Percentiles rank a stretch among this genome's conserved stretches.
phyloP scores from a whole-genome alignment of 257 asterid genomes.

The Datura wrightii region DNA sequence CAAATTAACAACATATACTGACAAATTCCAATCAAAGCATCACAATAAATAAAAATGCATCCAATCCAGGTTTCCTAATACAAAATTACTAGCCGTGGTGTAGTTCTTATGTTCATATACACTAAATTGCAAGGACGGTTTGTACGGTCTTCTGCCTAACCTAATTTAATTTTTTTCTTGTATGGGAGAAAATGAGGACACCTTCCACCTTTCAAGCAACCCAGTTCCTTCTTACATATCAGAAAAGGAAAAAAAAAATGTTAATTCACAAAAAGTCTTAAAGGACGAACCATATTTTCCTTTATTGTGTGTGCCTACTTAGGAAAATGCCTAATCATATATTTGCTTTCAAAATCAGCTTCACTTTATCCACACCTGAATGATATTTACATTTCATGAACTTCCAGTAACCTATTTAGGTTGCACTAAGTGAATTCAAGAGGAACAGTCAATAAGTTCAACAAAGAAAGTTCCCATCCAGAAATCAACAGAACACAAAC shows the following conservation, averaged over 20 bases:
- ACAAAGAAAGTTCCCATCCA: not conserved
- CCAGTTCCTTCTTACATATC: too few relatives aligned
- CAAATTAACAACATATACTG: not conserved
- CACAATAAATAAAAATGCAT: too few relatives aligned
- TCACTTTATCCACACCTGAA: not conserved
- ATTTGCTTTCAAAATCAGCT: conserved; percentile 1
- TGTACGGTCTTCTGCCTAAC: not conserved
- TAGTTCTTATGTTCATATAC: too few relatives aligned
- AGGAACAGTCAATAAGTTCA: not conserved
- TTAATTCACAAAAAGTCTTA: not conserved
- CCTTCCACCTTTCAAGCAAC: not conserved
- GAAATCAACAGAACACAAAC: not conserved
- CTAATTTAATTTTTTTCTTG: not conserved
- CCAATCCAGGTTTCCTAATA: too few relatives aligned
- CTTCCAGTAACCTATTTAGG: not conserved
- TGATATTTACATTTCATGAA: not conserved
- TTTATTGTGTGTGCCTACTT: not conserved
- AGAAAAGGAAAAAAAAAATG: not conserved
- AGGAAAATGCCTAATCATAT: not conserved
- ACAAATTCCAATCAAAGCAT: not conserved
- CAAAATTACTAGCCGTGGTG: too few relatives aligned
- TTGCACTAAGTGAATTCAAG: not conserved
- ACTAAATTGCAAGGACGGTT: not conserved
- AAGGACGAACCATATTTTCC: not conserved
- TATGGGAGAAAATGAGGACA: not conserved